A percentile compares a stretch with the other conserved stretches of the same genome.
These are phyloP conservation scores for Drechslera avenae DNA, from an alignment of 2,329 filamentous ascomycete species.

Conservation along the genomic window DNA sequence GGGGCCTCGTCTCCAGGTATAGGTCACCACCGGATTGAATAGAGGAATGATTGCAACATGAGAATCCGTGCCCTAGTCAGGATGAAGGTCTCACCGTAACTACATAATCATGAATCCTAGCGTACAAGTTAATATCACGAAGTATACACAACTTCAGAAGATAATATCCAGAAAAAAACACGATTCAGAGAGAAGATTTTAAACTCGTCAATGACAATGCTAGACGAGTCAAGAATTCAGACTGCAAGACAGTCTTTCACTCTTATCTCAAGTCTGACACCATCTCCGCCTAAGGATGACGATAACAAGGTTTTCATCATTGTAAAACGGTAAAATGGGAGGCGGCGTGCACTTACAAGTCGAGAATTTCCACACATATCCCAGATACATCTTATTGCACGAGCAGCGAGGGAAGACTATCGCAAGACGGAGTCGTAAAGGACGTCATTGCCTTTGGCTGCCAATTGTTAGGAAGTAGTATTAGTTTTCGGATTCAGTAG, in stretches of 20 bases:
- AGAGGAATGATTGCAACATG: too few species aligned
- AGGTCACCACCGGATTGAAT: too few species aligned
- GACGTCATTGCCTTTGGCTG: background rate
- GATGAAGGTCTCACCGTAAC: too few species aligned
- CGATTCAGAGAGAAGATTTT: conserved; percentile 48
- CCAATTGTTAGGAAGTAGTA: too few species aligned
- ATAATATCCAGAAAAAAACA: background rate
- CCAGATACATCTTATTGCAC: background rate
- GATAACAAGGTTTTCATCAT: conserved; percentile 90
- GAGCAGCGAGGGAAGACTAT: background rate
- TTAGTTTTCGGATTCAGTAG: conserved; percentile 45
- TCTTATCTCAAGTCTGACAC: conserved; percentile 28
- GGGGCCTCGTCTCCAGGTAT: too few species aligned
- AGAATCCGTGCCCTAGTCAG: too few species aligned
- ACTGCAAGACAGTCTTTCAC: conserved; percentile 27
- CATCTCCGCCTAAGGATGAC: conserved; percentile 93
- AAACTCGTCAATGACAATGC: conserved; percentile 37
- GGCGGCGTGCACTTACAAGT: conserved; percentile 14
- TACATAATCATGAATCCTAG: background rate
- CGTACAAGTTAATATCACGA: background rate
- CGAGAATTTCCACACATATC: background rate
- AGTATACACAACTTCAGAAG: background rate
- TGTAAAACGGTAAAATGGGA: conserved; percentile 16
- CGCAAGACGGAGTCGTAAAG: background rate
- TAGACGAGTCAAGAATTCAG: conserved; percentile 28